Conservation (phyloP, 176 grass and related monocot species). For the Eremochloa ophiuroides region DNA sequence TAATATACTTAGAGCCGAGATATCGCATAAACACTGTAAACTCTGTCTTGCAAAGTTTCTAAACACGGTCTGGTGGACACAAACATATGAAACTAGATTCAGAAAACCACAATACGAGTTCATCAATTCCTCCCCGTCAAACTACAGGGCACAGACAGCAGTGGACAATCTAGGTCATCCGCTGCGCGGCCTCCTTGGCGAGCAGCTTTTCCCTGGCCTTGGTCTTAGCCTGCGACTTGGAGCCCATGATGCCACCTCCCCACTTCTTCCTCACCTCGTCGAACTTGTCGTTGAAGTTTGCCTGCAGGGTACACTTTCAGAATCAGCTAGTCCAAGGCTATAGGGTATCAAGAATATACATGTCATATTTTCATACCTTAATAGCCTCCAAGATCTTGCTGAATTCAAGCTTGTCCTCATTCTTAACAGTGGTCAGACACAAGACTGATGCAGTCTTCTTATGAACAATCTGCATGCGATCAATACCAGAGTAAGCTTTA, state of each 20-base stretch:
- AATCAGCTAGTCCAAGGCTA: neutral
- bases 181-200: conserved; percentile 63
- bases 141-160: neutral
- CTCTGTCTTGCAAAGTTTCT: conserved; percentile 27
- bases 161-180: conserved; percentile 46
- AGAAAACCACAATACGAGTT: conserved; percentile 32
- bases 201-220: conserved; percentile 69
- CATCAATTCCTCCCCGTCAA: neutral
- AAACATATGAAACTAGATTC: conserved; percentile 33
- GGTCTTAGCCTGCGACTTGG: conserved; percentile 69
- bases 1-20: neutral
- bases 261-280: conserved; percentile 70
- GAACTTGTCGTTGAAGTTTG: conserved; percentile 64
- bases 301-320: conserved; percentile 1
- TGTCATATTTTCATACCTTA: conserved; percentile 24
- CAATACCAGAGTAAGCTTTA: neutral
- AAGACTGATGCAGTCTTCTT: conserved; percentile 70
- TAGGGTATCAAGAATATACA: neutral
- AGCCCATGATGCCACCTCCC: conserved; percentile 64
- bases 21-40: conserved; percentile 23
- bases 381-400: conserved; percentile 82
- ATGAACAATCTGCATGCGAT: conserved; percentile 48
- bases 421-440: conserved; percentile 74
- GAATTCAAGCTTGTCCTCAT: conserved; percentile 78
- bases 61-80: conserved; percentile 8